phyloP scores from a whole-genome alignment of 768 basidiomycete genomes.

The Tricholoma matsutake region DNA sequence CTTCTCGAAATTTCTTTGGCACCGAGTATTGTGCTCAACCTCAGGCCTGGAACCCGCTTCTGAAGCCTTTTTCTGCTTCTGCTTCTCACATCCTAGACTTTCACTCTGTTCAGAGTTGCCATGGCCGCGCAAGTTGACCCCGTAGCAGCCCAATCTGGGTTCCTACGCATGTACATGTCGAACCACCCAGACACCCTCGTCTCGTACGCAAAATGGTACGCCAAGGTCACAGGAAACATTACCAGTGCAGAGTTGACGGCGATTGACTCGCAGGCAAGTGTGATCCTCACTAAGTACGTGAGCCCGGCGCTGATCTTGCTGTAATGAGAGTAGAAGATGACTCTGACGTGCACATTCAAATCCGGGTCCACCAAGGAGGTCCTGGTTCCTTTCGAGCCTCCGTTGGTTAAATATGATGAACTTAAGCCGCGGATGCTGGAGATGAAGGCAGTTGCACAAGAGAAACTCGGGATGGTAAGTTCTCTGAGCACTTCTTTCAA shows the following conservation, averaged over 20 bases:
- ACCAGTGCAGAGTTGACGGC: constrained; percentile 65
- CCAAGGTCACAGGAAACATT: constrained; percentile 55
- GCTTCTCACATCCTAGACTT: not conserved
- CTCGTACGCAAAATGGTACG: constrained; percentile 77
- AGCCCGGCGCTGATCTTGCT: not conserved
- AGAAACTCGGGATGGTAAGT: constrained; percentile 74
- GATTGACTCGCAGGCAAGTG: constrained; percentile 61
- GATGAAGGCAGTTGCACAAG: constrained; percentile 82
- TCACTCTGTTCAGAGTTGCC: not conserved
- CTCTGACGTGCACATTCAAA: constrained; percentile 58
- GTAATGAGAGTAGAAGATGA: constrained; percentile 55
- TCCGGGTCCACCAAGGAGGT: constrained; percentile 45
- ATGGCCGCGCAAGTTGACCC: constrained; percentile 42
- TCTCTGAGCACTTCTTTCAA: not conserved
- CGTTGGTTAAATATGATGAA: constrained; percentile 70
- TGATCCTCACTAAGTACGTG: not conserved
- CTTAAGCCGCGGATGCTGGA: constrained; percentile 76
- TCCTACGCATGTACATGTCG: constrained; percentile 83
- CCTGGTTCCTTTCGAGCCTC: constrained; percentile 63
- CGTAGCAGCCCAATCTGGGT: constrained; percentile 71
- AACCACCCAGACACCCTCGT: constrained; percentile 82
- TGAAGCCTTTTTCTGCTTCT: not conserved
- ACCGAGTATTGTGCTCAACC: not conserved
- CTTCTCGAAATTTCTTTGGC: not conserved
- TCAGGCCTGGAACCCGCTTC: not conserved